These are phyloP conservation scores for Lycium barbarum DNA, from an alignment of 257 asterid genomes.

Conservation along the genomic window DNA sequence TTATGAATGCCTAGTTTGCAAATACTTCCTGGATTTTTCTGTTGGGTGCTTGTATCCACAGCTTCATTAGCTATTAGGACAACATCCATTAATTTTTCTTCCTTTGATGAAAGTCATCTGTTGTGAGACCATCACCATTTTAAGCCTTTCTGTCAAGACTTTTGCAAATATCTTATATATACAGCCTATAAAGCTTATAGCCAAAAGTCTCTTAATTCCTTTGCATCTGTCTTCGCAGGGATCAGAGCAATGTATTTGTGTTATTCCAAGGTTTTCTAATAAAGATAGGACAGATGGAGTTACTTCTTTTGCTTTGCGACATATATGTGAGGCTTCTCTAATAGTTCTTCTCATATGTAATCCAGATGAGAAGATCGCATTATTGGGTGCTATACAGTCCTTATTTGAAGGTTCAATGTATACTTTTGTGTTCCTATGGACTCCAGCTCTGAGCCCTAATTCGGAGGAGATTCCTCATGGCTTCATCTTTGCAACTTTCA, in stretches of 20 bases:
- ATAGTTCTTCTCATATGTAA: background rate
- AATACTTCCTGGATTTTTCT: too few relatives aligned
- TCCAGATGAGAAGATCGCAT: constrained; percentile 93
- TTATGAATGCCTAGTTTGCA: too few relatives aligned
- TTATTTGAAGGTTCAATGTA: constrained; percentile 98
- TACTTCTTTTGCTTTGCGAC: background rate
- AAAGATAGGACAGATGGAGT: background rate
- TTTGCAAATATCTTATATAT: too few relatives aligned
- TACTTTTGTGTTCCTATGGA: constrained; percentile 96
- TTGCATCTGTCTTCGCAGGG: too few relatives aligned
- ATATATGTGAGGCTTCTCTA: constrained; percentile 15
- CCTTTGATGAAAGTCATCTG: too few relatives aligned
- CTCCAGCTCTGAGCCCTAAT: constrained; percentile 97
- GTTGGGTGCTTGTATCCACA: too few relatives aligned
- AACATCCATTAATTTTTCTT: too few relatives aligned
- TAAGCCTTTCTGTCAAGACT: too few relatives aligned
- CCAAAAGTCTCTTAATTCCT: too few relatives aligned
- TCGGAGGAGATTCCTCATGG: constrained; percentile 97
- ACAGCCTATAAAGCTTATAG: too few relatives aligned
- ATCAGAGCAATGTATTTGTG: background rate
- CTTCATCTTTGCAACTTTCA: constrained; percentile 88
- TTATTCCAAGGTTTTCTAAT: background rate
- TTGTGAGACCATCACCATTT: too few relatives aligned
- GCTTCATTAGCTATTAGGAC: too few relatives aligned
- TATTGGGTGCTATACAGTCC: constrained; percentile 97